Base-by-base conservation (phyloP, 805 yeast species). In the Schwanniomyces sp. region DNA sequence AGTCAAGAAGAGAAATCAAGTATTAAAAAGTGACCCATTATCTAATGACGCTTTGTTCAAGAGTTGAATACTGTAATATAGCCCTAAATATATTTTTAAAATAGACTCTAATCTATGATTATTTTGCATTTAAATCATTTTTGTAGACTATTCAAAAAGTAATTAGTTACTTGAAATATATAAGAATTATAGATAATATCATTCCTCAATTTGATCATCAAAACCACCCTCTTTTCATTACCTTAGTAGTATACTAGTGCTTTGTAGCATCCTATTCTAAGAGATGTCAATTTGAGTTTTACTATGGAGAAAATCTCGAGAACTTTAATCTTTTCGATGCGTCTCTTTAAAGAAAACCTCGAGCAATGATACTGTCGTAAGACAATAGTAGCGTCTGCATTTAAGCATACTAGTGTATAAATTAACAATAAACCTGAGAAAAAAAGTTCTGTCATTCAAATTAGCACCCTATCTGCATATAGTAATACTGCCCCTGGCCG, bases 21-120 rank as follows among this genome's bases (percentile, higher is more conserved):
- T 87, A 18, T 67, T 90, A 57, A 81, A 83, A 52, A 82, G 79
- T 47, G 96, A 91, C 67, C 97, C 97, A 46, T 78, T 91, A 59
- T 81, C 91, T 25, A 87, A 89, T 64, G 89, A 81, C 50, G 81
- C 80, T 25, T 67, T 91, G 52, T 91, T 91, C 72, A 88, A 69
- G 58, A 28, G 84, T 59, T 49, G 44, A 34, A 30, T n/a, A 21
- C 17, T 24, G 40, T 21, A 37, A 21, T 37, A 24, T 32, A 32
- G 36, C 36, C 21, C 21, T 30, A 30, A 14, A 16, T 32, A 32
- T 32, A 32, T 32, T n/a, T 30, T 12, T 32, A 12, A 32, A 32
- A 32, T 32, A 32, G 36, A 32, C 3, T 32, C 18, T 4, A 32
- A 16, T 32, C 36, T 32, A 32, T 14, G 21, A 16, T 7, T 32